Evolutionary conservation across 352 stramenopile species (phyloP).

Genomic region (Peronosclerospora sorghi): DNA sequence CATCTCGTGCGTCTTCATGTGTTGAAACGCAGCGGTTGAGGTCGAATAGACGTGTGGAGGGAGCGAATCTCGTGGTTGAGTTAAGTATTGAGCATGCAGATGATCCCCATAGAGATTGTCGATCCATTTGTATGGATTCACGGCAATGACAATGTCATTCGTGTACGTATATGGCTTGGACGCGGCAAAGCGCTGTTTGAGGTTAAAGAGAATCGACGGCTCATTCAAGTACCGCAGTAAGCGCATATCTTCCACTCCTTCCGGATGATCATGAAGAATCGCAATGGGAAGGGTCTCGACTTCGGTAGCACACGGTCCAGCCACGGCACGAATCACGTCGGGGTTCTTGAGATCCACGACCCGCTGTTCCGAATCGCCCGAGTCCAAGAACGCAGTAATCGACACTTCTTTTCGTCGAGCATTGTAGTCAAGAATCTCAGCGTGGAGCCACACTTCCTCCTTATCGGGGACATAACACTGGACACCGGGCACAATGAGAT

Average conservation of each 20-base stretch:
- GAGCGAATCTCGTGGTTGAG: slow-evolving; percentile 52
- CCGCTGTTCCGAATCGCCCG: slow-evolving; percentile 47
- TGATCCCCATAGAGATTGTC: slow-evolving; percentile 85
- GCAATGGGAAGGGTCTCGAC: slow-evolving; percentile 77
- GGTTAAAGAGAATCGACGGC: slow-evolving; percentile 89
- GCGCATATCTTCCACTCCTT: slow-evolving; percentile 81
- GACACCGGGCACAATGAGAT: slow-evolving; percentile 79
- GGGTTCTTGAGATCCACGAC: slow-evolving; percentile 76
- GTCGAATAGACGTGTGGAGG: slow-evolving; percentile 79
- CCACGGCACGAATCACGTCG: slow-evolving; percentile 74
- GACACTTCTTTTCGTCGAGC: slow-evolving; percentile 71
- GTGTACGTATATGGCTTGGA: slow-evolving; percentile 96
- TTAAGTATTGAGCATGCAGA: slow-evolving; percentile 74
- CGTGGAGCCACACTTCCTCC: slow-evolving; percentile 75
- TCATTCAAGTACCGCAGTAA: slow-evolving; percentile 87
- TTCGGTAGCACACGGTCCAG: slow-evolving; percentile 56
- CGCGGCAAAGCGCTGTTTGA: slow-evolving; percentile 84
- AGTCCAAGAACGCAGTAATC: slow-evolving; percentile 61
- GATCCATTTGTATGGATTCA: slow-evolving; percentile 96
- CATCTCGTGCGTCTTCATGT: slow-evolving; percentile 61
- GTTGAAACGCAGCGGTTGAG: slow-evolving; percentile 78
- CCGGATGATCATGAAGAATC: slow-evolving; percentile 66
- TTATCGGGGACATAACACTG: slow-evolving; percentile 85
- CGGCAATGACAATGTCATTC: slow-evolving; percentile 95
- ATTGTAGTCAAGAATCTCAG: slow-evolving; percentile 79